Evolutionary conservation across 345 rosid genomes (phyloP), one percentile per base, ranked within the genome.

Genomic region (Citrus mangshanensis): DNA sequence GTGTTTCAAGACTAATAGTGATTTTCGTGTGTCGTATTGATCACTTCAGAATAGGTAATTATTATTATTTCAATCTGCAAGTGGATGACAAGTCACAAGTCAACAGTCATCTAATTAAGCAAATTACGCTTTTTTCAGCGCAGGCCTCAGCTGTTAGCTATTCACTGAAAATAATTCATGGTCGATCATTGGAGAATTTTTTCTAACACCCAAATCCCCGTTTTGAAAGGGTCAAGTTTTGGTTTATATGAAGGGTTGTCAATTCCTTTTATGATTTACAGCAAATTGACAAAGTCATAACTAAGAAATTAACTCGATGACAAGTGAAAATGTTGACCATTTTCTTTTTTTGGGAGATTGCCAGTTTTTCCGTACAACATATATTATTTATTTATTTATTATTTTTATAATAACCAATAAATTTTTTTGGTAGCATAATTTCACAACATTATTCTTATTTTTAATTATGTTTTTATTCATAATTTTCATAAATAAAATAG

Each of bases 161-260:
- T 0, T 22, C 19, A 51, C 74, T 13, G 1, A 1, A 12, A 24
- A 30, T 4, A 72, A 6, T 27, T 9, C 16, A 0, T 2, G 19
- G 16, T 5, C 0, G 40, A 65, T 49, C 34, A 58, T 58, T 73
- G 74, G 76, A 58, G 3, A 28, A 24, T 74, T 56, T 12, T 5
- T 6, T 5, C 10, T 0, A 19, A n/a, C 60, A 12, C 37, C 6
- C n/a, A 66, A 51, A 51, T 14, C 3, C 61, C 63, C 72, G 1
- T 16, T n/a, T 76, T 76, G 79, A 76, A 76, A 13, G 7, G 63
- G 72, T 76, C 79, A 66, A 51, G 1, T 30, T n/a, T 59, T 59
- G 6, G 16, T 4, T 54, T 66, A n/a, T 4, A 19, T 10, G 12
- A 7, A 49, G 70, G 77, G 68, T 22, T 37, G 18, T 73, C 24